A percentile compares a stretch with the other conserved stretches of the same genome.
phyloP scores from a whole-genome alignment of 2,329 filamentous ascomycete species.

The Fusarium euwallaceae region DNA sequence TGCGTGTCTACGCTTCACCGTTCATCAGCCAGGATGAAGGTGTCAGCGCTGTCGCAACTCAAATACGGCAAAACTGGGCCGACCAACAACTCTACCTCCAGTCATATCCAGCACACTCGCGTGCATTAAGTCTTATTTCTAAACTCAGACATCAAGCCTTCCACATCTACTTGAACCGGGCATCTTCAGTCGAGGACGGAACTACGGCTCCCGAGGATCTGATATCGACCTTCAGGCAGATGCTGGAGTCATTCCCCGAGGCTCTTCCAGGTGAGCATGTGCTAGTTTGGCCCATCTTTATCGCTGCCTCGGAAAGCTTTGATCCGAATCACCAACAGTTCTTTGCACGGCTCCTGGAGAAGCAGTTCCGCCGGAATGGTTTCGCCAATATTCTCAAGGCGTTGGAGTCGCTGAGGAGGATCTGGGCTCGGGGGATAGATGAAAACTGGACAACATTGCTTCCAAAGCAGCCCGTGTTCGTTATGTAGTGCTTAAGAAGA shows the following conservation, averaged over 20 bases:
- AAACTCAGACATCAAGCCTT: slow-evolving; percentile 30
- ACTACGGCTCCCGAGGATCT: slow-evolving; percentile 76
- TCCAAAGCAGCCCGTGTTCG: slow-evolving; percentile 36
- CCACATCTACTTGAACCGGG: slow-evolving; percentile 27
- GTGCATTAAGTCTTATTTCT: slow-evolving; percentile 6
- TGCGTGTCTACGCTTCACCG: slow-evolving; percentile 42
- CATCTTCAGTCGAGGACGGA: background rate
- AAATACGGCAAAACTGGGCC: slow-evolving; percentile 24
- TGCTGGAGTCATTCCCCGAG: slow-evolving; percentile 35
- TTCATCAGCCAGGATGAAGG: slow-evolving; percentile 37
- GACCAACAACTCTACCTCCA: slow-evolving; percentile 68
- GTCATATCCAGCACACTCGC: slow-evolving; percentile 23
- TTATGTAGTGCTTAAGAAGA: slow-evolving; percentile 36
- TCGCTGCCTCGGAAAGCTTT: slow-evolving; percentile 40
- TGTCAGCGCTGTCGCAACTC: slow-evolving; percentile 29
- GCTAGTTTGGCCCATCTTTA: slow-evolving; percentile 44
- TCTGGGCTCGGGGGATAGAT: slow-evolving; percentile 30
- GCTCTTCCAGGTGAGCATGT: slow-evolving; percentile 37
- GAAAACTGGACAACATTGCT: slow-evolving; percentile 40
- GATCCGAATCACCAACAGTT: slow-evolving; percentile 33
- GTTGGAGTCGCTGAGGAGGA: slow-evolving; percentile 35
- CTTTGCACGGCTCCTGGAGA: slow-evolving; percentile 32
- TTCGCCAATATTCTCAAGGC: slow-evolving; percentile 42
- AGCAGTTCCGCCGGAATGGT: slow-evolving; percentile 33
- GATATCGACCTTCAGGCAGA: slow-evolving; percentile 37